Conservation (phyloP, 495 filamentous ascomycete species). For the Copromyces sp. region DNA sequence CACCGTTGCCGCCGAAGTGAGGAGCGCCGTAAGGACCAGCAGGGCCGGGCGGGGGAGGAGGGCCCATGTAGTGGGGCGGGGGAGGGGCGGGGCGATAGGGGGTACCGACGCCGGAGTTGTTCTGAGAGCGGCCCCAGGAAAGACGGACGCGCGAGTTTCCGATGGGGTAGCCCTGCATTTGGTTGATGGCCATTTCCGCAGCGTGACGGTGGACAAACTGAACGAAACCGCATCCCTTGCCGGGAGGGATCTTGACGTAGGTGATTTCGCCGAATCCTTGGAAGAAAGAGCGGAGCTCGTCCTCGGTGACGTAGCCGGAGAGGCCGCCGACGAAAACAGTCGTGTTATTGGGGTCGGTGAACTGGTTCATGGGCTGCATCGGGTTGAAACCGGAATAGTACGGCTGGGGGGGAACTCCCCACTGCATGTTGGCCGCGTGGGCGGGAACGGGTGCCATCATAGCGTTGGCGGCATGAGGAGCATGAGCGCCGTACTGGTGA, state of each 20-base stretch:
- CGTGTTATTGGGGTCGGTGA: constrained; percentile 99
- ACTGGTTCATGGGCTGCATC: constrained; percentile 96
- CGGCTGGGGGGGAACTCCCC: constrained; percentile 23
- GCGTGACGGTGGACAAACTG: constrained; percentile 99
- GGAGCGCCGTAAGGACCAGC: constrained; percentile 17
- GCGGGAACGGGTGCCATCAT: constrained; percentile 30
- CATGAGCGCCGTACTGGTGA: constrained; percentile 29
- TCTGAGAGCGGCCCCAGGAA: constrained; percentile 95
- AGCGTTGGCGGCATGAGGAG: constrained; percentile 18
- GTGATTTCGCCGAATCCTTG: constrained; percentile 99
- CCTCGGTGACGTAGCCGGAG: constrained; percentile 97
- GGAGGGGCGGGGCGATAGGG: constrained; percentile 94
- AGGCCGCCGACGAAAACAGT: constrained; percentile 98
- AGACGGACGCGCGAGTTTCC: constrained; percentile 96
- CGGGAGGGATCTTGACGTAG: constrained; percentile 99
- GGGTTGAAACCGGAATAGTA: constrained; percentile 34
- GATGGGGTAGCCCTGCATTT: constrained; percentile 99
- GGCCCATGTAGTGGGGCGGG: constrained; percentile 58
- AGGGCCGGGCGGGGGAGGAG: constrained; percentile 18
- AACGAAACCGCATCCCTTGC: constrained; percentile 98
- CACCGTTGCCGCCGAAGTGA: constrained; percentile 15
- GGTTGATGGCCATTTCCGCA: constrained; percentile 99
- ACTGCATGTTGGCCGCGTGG: constrained; percentile 28
- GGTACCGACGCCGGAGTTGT: constrained; percentile 97
- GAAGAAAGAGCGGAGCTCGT: constrained; percentile 99